Base-by-base conservation (phyloP, 192 early-diverging fungal species). In the Backusella morwellensis region DNA sequence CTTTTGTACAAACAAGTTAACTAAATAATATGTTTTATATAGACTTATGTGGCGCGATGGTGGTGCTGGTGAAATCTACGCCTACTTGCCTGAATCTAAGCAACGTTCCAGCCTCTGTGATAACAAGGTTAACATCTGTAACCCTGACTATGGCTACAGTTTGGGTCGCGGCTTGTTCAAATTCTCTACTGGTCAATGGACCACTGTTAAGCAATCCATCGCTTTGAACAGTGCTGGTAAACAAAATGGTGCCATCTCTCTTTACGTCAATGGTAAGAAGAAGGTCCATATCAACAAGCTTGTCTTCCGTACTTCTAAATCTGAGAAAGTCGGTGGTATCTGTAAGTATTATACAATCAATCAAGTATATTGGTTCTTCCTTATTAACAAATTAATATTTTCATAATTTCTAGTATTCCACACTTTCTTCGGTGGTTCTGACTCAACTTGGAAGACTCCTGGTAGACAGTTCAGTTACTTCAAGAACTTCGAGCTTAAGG, bases 31-130 rank as follows among this genome's bases (percentile, higher is more conserved):
- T 35, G 70, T 35, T 44, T 36, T 70, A 12, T 66, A n/a, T 79
- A 79, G 78, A 75, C 56, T 84, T 32, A 84, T 84, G 86, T 90
- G 85, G 80, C 82, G 89, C 17, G 68, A 63, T 7, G 35, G 76
- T 15, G 89, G 89, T 21, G 41, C 35, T n/a, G 89, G 85, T 40
- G 89, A 90, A 77, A 74, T 86, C 36, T 90, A 90, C 67, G 78
- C 87, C 38, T 90, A 86, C 35, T 52, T 84, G 29, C 76, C 81
- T 41, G 68, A 74, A 42, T 17, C 26, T 1, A 34, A 63, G 19
- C 82, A 84, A 76, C n/a, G 32, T 15, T 9, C 41, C n/a, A 68
- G 42, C 14, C 44, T 84, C 15, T 84, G 82, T 81, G 80, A 68
- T 35, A 34, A 66, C 6, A 68, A 34, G 32, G 66, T 23, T 59